These are phyloP conservation scores for Candolleomyces eurysporus DNA, from an alignment of 768 basidiomycete genomes.

Conservation along the genomic window DNA sequence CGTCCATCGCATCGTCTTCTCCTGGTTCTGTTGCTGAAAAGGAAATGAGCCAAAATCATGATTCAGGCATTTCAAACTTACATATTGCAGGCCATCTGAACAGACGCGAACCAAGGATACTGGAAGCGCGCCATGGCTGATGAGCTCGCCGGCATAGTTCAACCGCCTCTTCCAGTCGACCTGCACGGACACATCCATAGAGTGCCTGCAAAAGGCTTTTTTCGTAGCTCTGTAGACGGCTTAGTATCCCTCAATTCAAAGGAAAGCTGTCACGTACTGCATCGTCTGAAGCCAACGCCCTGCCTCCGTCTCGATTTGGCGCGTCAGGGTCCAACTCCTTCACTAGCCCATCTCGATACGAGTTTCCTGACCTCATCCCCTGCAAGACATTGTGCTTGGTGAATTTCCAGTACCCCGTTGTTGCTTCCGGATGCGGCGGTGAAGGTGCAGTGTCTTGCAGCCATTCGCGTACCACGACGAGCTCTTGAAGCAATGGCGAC, in stretches of 20 bases:
- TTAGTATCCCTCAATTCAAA: no score
- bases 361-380: slow-evolving; percentile 47
- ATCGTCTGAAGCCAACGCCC: slow-evolving; percentile 71
- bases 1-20: slow-evolving; percentile 49
- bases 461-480: slow-evolving; percentile 86
- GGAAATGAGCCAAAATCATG: not conserved
- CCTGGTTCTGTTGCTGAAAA: slow-evolving; percentile 31
- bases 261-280: slow-evolving; percentile 31
- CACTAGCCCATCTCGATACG: slow-evolving; percentile 49
- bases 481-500: slow-evolving; percentile 68
- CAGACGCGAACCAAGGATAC: slow-evolving; percentile 76
- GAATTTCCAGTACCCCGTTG: slow-evolving; percentile 81
- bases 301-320: slow-evolving; percentile 55
- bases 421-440: slow-evolving; percentile 65
- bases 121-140: slow-evolving; percentile 91
- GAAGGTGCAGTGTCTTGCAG: slow-evolving; percentile 71
- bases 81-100: slow-evolving; percentile 77
- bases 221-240: slow-evolving; percentile 53
- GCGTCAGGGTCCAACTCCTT: slow-evolving; percentile 82
- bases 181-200: slow-evolving; percentile 80
- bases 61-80: slow-evolving; percentile 28
- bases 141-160: slow-evolving; percentile 79
- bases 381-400: slow-evolving; percentile 77
- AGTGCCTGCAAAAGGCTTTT: slow-evolving; percentile 73
- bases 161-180: slow-evolving; percentile 81